phyloP scores from a whole-genome alignment of 352 stramenopile genomes.

The Phytophthora cryptogea region DNA sequence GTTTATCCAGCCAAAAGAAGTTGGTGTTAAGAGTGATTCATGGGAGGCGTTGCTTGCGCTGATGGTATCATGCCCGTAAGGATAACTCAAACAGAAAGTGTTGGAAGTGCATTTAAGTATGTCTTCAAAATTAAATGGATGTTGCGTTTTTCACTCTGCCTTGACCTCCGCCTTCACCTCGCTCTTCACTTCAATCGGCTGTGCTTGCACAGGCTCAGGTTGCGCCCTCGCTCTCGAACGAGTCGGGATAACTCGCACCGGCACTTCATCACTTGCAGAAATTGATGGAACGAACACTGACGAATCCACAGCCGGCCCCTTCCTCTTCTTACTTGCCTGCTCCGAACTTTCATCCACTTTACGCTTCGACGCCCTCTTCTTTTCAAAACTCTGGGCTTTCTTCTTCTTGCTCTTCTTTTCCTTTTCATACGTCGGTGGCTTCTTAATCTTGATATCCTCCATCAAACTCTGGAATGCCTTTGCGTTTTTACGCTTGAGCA shows the following conservation, averaged over 20 bases:
- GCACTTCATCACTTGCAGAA: slow-evolving; percentile 6
- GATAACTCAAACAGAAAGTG: background rate
- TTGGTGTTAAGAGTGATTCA: background rate
- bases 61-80: background rate
- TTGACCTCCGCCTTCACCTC: background rate
- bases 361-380: slow-evolving; percentile 13
- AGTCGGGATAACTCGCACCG: slow-evolving; percentile 16
- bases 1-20: background rate
- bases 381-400: background rate
- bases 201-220: background rate
- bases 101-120: background rate
- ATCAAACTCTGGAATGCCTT: slow-evolving; percentile 24
- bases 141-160: background rate
- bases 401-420: slow-evolving; percentile 14
- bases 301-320: slow-evolving; percentile 14
- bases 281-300: slow-evolving; percentile 21
- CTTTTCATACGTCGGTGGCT: slow-evolving; percentile 6
- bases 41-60: background rate
- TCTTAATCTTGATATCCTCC: slow-evolving; percentile 30
- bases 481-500: slow-evolving; percentile 24
- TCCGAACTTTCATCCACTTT: slow-evolving; percentile 3
- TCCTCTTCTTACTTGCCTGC: slow-evolving; percentile 24
- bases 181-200: slow-evolving; percentile 9
- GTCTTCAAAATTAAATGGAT: background rate
- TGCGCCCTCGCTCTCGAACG: slow-evolving; percentile 18